Evolutionary conservation across 176 grass and related monocot genomes (phyloP).

Genomic region (Elaeis guineensis): DNA sequence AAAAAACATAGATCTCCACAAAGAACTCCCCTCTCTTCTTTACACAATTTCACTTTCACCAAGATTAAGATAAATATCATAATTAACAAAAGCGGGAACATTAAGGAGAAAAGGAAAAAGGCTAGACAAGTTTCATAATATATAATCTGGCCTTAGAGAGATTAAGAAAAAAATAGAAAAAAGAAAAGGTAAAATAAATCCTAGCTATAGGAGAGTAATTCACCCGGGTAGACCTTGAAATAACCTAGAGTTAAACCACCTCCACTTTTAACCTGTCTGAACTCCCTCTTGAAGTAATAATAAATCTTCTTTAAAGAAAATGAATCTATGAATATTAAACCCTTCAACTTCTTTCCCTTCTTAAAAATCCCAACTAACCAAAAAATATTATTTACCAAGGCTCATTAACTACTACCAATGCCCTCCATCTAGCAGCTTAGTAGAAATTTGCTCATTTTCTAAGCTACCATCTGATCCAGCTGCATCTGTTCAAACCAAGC

Average conservation of each 20-base stretch:
- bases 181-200: slow-evolving; percentile 31
- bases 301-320: slow-evolving; percentile 56
- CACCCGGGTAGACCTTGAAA: slow-evolving; percentile 47
- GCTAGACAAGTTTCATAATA: slow-evolving; percentile 3
- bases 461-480: slow-evolving; percentile 58
- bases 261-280: slow-evolving; percentile 41
- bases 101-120: slow-evolving; percentile 35
- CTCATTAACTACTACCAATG: slow-evolving; percentile 34
- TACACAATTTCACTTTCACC: slow-evolving; percentile 23
- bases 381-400: slow-evolving; percentile 24
- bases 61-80: slow-evolving; percentile 46
- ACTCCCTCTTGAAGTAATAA: slow-evolving; percentile 43
- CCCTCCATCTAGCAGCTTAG: slow-evolving; percentile 3
- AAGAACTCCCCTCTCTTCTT: no score
- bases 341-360: slow-evolving; percentile 46
- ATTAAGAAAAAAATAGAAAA: slow-evolving; percentile 36
- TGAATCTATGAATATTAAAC: slow-evolving; percentile 62
- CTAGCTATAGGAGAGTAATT: slow-evolving; percentile 48
- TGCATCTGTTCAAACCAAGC: slow-evolving; percentile 67
- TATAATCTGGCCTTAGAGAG: slow-evolving; percentile 19
- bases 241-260: slow-evolving; percentile 28
- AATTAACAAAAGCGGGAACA: slow-evolving; percentile 34
- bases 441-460: slow-evolving; percentile 16
- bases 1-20: no score
- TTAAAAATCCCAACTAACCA: slow-evolving; percentile 26